Base-by-base conservation (phyloP, 495 filamentous ascomycete genomes). In the Aspergillus haitiensis region DNA sequence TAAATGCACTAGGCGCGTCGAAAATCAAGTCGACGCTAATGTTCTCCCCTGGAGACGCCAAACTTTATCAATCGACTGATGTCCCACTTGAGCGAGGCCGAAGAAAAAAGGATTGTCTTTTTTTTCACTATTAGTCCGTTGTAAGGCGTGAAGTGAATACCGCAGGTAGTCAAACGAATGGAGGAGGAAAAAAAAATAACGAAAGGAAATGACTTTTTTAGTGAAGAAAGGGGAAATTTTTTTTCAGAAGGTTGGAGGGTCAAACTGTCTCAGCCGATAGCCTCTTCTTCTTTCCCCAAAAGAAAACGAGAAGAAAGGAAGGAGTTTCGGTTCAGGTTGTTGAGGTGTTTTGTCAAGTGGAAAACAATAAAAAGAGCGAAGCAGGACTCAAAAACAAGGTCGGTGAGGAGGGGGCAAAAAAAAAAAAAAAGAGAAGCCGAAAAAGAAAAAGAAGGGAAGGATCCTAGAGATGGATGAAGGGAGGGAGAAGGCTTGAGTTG, bases 251-350 rank as follows among this genome's bases (percentile, higher is more conserved):
- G 59, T 49, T 55, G 56, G 45, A 59, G 52, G 40, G 52, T 44
- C 40, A 51, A 56, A 58, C 39, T 61, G 54, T 63, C 63, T 57
- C 56, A 53, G 62, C 58, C 67, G 51, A 62, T 46, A 57, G 45
- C 62, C 62, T 58, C 65, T 59, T 68, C 68, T 71, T 68, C 66
- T 71, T 69, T 71, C 66, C 66, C 64, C 60, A 59, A 66, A 66
- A 61, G 61, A 62, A 48, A 64, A 54, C 59, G 55, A 64, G 62
- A 59, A 65, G 58, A 56, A 62, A 63, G 63, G 67, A 58, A 62
- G 60, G 64, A 60, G 63, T 56, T 35, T 37, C 50, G 59, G 60
- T 66, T 39, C 39, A 42, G 51, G 27, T 36, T 18, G 55, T 55
- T 33, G 56, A 47, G 18, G 56, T 55, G 27, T 65, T 59, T 50